Conservation (phyloP, 2,329 filamentous ascomycete species). For the Aspergillus alliaceus region DNA sequence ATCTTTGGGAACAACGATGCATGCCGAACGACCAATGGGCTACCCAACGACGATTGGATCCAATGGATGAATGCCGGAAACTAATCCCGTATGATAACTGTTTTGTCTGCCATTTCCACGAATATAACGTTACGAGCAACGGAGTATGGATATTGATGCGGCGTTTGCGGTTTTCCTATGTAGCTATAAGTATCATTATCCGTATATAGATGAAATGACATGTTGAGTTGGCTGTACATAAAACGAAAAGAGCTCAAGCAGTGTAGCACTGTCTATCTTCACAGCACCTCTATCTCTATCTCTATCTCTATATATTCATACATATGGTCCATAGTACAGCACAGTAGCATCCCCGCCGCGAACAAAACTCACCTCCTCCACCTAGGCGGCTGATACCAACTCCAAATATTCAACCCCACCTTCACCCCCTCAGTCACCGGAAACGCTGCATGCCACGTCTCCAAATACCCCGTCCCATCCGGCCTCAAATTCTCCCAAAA, state of each 20-base stretch:
- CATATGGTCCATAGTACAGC: too few species aligned
- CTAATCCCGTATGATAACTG: background rate
- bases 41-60: slow-evolving; percentile 38
- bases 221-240: background rate
- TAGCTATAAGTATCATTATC: slow-evolving; percentile 1
- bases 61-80: slow-evolving; percentile 39
- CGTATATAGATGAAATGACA: slow-evolving; percentile 4
- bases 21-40: slow-evolving; percentile 23
- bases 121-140: slow-evolving; percentile 1
- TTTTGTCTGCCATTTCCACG: background rate
- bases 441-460: slow-evolving; percentile 62
- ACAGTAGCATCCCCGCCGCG: too few species aligned
- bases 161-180: background rate
- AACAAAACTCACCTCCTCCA: slow-evolving; percentile 12
- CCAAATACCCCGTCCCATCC: slow-evolving; percentile 57
- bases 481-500: slow-evolving; percentile 62
- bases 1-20: slow-evolving; percentile 39
- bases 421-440: slow-evolving; percentile 58
- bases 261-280: background rate
- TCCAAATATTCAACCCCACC: slow-evolving; percentile 66
- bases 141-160: slow-evolving; percentile 3
- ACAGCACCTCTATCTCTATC: slow-evolving; percentile 1
- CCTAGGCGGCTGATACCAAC: slow-evolving; percentile 54
- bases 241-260: background rate
- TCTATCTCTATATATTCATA: too few species aligned